Evolutionary conservation across 1,284 basidiomycete species (phyloP).

Genomic region (Ganoderma sinense): DNA sequence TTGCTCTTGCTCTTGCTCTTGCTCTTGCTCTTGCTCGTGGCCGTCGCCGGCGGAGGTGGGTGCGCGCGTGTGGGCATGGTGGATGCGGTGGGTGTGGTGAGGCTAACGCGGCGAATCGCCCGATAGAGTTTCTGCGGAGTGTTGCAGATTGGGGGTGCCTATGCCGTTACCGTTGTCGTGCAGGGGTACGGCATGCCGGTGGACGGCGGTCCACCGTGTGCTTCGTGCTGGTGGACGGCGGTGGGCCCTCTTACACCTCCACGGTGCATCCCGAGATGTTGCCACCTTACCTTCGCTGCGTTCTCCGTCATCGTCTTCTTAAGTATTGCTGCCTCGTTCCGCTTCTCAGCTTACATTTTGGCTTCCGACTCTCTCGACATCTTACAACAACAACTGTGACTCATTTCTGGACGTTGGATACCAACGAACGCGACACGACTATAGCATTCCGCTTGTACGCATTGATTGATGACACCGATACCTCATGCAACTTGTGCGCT

Average conservation of each 20-base stretch:
- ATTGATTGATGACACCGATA: background rate
- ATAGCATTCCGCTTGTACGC: background rate
- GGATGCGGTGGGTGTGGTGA: background rate
- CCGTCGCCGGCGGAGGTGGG: background rate
- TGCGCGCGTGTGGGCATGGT: background rate
- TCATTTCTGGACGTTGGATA: conserved; percentile 1
- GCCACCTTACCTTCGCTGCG: background rate
- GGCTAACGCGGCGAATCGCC: background rate
- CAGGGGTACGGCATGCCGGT: background rate
- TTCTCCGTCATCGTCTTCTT: background rate
- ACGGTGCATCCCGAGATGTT: background rate
- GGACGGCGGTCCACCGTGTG: background rate
- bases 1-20: no score
- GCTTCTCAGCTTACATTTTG: no score
- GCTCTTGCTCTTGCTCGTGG: background rate
- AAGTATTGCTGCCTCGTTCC: background rate
- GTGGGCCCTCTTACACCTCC: background rate
- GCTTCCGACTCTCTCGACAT: background rate
- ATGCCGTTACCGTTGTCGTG: background rate
- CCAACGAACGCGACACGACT: background rate
- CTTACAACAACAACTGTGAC: background rate
- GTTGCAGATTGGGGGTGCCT: background rate
- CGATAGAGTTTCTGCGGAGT: background rate
- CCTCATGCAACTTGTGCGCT: conserved; percentile 3
- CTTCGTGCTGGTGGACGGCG: background rate